Percentiles rank a stretch among this genome's conserved stretches.
These are phyloP conservation scores for Rosa persica DNA, from an alignment of 306 rosid genomes.

Conservation along the genomic window DNA sequence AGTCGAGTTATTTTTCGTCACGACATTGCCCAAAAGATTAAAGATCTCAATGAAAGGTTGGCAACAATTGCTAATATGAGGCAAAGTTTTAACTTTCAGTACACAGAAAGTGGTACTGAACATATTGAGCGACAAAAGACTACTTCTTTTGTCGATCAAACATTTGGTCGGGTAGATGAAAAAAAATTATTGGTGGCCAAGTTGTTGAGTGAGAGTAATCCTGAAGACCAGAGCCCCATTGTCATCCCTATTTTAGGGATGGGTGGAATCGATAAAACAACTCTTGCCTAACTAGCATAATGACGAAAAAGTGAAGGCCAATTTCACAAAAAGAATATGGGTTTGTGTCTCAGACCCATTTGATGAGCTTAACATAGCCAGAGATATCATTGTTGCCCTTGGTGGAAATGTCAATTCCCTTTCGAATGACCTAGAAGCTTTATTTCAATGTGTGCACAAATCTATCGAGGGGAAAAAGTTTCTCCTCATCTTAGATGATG, in stretches of 20 bases:
- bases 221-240: background rate
- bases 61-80: too few relatives aligned
- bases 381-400: background rate
- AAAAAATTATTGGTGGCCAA: background rate
- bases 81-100: background rate
- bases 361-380: conserved; percentile 15
- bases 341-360: conserved; percentile 30
- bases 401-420: background rate
- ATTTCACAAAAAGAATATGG: conserved; percentile 1
- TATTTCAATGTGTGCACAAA: background rate
- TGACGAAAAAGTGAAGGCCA: background rate
- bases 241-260: conserved; percentile 27
- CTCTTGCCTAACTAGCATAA: conserved; percentile 19
- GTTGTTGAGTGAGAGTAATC: conserved; percentile 4
- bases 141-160: conserved; percentile 4
- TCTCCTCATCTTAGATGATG: conserved; percentile 26
- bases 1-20: background rate
- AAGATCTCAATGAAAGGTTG: background rate
- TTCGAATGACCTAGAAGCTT: background rate
- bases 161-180: conserved; percentile 1
- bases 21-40: background rate
- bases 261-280: conserved; percentile 24
- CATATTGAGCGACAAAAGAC: background rate
- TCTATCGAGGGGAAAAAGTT: background rate
- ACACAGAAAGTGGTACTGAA: background rate